Conservation (phyloP, 73 alveolate genomes). For the Effrenium voratum region DNA sequence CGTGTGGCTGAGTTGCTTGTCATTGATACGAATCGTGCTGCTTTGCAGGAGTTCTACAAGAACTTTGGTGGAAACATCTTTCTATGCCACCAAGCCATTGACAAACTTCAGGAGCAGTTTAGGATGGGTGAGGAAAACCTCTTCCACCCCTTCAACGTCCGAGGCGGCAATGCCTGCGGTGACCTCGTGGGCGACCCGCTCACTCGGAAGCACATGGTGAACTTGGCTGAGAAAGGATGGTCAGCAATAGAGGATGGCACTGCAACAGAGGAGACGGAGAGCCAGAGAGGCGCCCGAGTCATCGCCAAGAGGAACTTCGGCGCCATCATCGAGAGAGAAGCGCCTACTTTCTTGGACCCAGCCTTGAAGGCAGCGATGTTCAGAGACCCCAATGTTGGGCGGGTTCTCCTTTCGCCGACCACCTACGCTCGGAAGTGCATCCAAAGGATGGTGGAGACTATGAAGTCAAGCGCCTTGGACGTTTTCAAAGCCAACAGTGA, state of each 20-base stretch:
- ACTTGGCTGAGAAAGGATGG: background rate
- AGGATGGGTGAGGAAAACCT: background rate
- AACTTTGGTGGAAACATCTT: background rate
- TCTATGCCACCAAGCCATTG: background rate
- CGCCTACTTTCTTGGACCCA: background rate
- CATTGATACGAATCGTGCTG: too few relatives aligned
- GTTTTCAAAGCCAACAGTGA: too few relatives aligned
- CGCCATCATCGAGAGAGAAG: background rate
- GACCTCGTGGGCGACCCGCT: background rate
- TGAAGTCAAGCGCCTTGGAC: background rate
- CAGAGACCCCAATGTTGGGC: background rate
- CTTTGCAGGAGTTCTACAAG: background rate
- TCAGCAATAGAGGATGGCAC: background rate
- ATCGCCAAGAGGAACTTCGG: constrained; percentile 19
- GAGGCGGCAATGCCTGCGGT: background rate
- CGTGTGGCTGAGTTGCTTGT: background rate
- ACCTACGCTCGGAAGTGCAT: background rate
- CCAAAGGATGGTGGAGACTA: background rate
- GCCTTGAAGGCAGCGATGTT: background rate
- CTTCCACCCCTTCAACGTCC: background rate
- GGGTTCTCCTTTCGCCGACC: background rate
- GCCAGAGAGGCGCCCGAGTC: constrained; percentile 17
- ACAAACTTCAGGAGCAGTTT: background rate
- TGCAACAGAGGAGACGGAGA: background rate
- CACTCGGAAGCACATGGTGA: too few relatives aligned